A percentile compares a stretch with the other conserved stretches of the same genome.
Conservation (phyloP, 371 early-diverging fungal genomes). For the Mucor ambiguus region DNA sequence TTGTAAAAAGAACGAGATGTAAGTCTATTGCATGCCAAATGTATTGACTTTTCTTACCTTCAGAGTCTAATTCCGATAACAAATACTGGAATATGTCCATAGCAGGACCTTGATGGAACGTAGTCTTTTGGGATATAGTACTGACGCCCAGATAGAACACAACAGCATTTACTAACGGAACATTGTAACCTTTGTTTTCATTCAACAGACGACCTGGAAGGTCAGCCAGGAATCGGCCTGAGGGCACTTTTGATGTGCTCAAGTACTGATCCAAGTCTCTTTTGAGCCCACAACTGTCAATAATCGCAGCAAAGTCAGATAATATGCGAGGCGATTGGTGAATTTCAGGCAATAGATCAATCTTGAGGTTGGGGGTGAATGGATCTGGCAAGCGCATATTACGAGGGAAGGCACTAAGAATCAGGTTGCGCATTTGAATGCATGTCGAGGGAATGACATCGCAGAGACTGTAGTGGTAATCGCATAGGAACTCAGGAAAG, state of each 20-base stretch:
- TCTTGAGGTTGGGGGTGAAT: slow-evolving; percentile 92
- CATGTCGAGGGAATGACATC: slow-evolving; percentile 92
- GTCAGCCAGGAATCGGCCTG: background rate
- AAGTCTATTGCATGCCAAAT: background rate
- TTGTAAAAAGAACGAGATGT: slow-evolving; percentile 37
- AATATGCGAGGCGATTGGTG: slow-evolving; percentile 81
- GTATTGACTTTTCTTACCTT: slow-evolving; percentile 52
- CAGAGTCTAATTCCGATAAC: slow-evolving; percentile 75
- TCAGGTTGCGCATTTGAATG: slow-evolving; percentile 93
- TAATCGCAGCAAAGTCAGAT: slow-evolving; percentile 73
- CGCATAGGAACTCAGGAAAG: slow-evolving; percentile 96
- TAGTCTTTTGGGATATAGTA: slow-evolving; percentile 64
- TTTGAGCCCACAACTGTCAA: slow-evolving; percentile 60
- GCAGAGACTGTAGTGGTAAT: slow-evolving; percentile 89
- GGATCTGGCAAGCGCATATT: slow-evolving; percentile 96
- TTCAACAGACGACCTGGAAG: background rate
- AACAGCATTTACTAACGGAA: slow-evolving; percentile 81
- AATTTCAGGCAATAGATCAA: slow-evolving; percentile 87
- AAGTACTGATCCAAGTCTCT: slow-evolving; percentile 75
- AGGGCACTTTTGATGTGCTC: slow-evolving; percentile 43
- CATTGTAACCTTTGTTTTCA: slow-evolving; percentile 57
- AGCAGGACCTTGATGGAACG: slow-evolving; percentile 72
- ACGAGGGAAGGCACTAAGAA: slow-evolving; percentile 93
- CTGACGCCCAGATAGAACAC: slow-evolving; percentile 86
- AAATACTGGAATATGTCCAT: slow-evolving; percentile 87